phyloP scores from a whole-genome alignment of 2,329 filamentous ascomycete species.

The Exserohilum turcica region DNA sequence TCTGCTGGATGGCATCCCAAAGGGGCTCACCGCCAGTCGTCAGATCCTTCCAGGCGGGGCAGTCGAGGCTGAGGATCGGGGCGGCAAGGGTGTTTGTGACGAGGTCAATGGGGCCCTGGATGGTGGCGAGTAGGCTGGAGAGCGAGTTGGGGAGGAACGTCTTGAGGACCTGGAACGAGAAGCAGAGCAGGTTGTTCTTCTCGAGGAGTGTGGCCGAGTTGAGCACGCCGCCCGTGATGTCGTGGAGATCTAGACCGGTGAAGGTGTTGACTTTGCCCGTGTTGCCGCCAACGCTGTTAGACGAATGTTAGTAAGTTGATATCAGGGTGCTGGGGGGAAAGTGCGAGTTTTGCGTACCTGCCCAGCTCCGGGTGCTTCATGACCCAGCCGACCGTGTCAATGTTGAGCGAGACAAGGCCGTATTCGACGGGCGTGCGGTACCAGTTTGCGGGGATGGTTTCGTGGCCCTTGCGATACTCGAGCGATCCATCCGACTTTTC shows the following conservation, averaged over 20 bases:
- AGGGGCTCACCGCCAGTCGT: constrained; percentile 19
- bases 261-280: constrained; percentile 59
- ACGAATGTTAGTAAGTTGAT: background rate
- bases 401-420: constrained; percentile 47
- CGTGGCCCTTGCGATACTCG: constrained; percentile 52
- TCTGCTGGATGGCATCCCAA: constrained; percentile 23
- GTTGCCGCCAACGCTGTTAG: constrained; percentile 57
- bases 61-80: constrained; percentile 29
- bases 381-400: constrained; percentile 24
- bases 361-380: constrained; percentile 22
- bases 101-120: constrained; percentile 29
- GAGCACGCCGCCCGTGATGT: constrained; percentile 34
- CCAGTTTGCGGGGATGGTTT: constrained; percentile 61
- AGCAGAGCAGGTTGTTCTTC: constrained; percentile 48
- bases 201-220: constrained; percentile 40
- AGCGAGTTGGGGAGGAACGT: constrained; percentile 45
- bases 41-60: constrained; percentile 33
- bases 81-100: constrained; percentile 24
- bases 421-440: constrained; percentile 55
- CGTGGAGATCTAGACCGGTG: constrained; percentile 48
- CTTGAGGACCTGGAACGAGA: constrained; percentile 43
- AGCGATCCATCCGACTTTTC: constrained; percentile 49
- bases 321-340: background rate
- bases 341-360: constrained; percentile 19
- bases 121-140: constrained; percentile 31